Percentiles rank a stretch among this genome's conserved stretches.
Conservation (phyloP, 495 filamentous ascomycete genomes). For the Apiosordaria backusii region DNA sequence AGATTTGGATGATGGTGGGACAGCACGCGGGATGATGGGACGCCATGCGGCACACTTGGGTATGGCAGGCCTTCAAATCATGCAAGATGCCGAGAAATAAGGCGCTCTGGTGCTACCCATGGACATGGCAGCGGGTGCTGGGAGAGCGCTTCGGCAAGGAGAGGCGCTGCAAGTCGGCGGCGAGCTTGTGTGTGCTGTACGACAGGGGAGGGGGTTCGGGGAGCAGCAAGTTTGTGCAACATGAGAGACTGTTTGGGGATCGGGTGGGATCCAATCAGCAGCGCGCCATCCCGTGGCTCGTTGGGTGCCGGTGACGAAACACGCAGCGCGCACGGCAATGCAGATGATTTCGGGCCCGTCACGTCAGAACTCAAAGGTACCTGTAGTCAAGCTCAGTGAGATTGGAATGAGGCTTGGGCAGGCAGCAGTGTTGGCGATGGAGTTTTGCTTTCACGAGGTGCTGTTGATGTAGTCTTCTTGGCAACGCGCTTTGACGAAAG, state of each 20-base stretch:
- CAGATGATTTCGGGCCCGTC: neutral
- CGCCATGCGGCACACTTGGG: neutral
- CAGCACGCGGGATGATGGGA: neutral
- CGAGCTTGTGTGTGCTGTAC: neutral
- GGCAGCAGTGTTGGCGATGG: no score
- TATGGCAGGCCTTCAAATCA: neutral
- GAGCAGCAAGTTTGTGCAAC: neutral
- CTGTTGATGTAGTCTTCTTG: neutral
- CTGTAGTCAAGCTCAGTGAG: neutral
- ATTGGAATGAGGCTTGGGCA: neutral
- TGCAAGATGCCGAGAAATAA: neutral
- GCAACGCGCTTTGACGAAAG: neutral
- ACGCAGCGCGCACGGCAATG: neutral
- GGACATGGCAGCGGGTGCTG: conserved; percentile 3
- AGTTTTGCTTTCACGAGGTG: neutral
- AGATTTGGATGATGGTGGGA: neutral
- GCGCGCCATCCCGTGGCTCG: neutral
- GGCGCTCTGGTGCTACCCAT: neutral
- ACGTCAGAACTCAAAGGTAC: neutral
- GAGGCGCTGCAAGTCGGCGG: neutral
- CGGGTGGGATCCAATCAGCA: conserved; percentile 3
- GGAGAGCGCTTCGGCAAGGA: neutral
- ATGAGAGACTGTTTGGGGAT: neutral
- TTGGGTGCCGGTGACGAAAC: neutral
- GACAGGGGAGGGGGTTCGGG: neutral